These are phyloP conservation scores for Acacia crassicarpa DNA, from an alignment of 306 rosid genomes.

Conservation along the genomic window DNA sequence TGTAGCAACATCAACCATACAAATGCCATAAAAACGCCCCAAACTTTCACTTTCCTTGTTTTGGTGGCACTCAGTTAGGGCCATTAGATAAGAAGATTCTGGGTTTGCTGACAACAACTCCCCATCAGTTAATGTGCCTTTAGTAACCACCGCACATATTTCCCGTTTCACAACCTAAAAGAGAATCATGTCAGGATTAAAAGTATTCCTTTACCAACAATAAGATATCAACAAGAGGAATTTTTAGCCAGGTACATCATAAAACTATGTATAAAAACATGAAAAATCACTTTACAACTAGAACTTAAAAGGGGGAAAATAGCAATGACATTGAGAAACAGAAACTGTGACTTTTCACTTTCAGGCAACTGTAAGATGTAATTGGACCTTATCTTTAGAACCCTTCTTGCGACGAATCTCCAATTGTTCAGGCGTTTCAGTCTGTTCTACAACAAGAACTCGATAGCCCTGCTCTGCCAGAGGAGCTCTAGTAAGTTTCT, in stretches of 20 bases:
- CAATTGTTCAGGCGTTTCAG: conserved; percentile 97
- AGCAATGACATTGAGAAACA: not conserved
- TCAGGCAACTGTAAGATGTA: not conserved
- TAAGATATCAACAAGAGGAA: not conserved
- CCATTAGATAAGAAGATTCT: conserved; percentile 85
- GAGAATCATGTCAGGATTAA: conserved; percentile 20
- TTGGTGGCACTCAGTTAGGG: conserved; percentile 65
- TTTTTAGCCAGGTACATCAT: conserved; percentile 3
- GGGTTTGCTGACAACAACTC: conserved; percentile 80
- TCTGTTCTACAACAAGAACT: conserved; percentile 95
- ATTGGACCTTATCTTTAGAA: conserved; percentile 78
- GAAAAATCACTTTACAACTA: not conserved
- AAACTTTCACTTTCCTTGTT: conserved; percentile 44
- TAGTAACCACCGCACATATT: conserved; percentile 88
- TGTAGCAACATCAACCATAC: conserved; percentile 79
- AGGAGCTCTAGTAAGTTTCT: conserved; percentile 38
- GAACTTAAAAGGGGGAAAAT: not conserved
- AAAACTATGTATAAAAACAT: conserved; percentile 1
- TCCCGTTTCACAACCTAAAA: conserved; percentile 92
- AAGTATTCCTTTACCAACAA: conserved; percentile 18
- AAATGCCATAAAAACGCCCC: conserved; percentile 70
- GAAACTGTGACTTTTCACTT: conserved; percentile 21
- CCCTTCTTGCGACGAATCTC: conserved; percentile 90
- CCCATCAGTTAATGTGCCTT: conserved; percentile 90
- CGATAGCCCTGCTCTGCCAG: conserved; percentile 73